Evolutionary conservation across 371 early-diverging fungal species (phyloP), one percentile per base, ranked within the genome.

Genomic region (Funneliformis caledonium): DNA sequence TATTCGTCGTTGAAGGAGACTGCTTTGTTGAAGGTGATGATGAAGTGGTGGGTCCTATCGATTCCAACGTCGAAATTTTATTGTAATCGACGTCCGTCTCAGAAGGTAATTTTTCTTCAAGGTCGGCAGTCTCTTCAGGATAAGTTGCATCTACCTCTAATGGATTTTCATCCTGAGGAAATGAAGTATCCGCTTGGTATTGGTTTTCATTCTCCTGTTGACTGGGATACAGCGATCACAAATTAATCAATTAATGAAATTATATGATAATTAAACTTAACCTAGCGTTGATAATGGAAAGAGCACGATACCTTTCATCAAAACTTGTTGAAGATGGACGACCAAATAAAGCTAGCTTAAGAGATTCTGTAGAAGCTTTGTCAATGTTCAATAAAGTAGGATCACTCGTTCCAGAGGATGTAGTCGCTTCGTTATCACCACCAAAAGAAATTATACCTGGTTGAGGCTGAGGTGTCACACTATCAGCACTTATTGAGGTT

Each of bases 261-360:
- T 70, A 56, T 69, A 42, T 7, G 12, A 68, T 43, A n/a, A 69
- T 43, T 43, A 14, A 70, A 43, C 22, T 2, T 56, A 56, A 56
- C 37, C 37, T 37, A 37, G 37, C 37, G 19, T 19, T 56, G 16
- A 56, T 56, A 56, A 56, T 56, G 16, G 0, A 56, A 19, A 4
- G 19, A 70, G 11, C 5, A 70, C 11, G 22, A 72, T 72, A 72
- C 72, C 72, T 72, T 72, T 52, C 52, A 26, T 72, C 72, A 31
- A 50, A 16, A 19, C 31, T 45, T 48, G 45, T 9, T 45, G 52
- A 9, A n/a, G 72, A 31, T 33, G 12, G 4, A 26, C 5, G 80
- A 59, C 86, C 86, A 79, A 86, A 86, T 42, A 86, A 72, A 2
- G 85, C 85, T 33, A 83, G 70, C 76, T 85, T 86, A 16, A 86